Base-by-base conservation (phyloP, 2,329 filamentous ascomycete species). In the Sporothrix inflata region DNA sequence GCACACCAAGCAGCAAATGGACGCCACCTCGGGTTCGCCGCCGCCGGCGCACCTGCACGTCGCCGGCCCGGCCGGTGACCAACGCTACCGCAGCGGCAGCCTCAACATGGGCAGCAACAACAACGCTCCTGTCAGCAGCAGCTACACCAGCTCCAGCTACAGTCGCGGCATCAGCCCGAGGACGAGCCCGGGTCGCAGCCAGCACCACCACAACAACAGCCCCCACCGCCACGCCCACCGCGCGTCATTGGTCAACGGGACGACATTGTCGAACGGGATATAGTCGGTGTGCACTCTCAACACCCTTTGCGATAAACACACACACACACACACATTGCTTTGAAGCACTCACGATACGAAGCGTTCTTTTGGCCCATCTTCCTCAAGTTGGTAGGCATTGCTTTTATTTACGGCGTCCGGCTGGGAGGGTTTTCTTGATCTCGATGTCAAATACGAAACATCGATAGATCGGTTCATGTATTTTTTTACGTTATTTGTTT, bases 1-100 rank as follows among this genome's bases (percentile, higher is more conserved):
- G 71, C 88, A 91, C 81, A 91, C 89, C 74, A 89, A 89, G 83
- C 83, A 85, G 71, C 89, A 90, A 78, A 90, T 91, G 87, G 88
- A 91, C 74, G 83, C 83, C 8, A 84, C 84, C n/a, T 82, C 83
- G 14, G 82, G 84, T 4, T 83, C 84, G 12, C 83, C 85, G 1
- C 78, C 69, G 60, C 57, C 73, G 11, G 61, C 74, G 1, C 69
- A 74, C 51, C 53, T 75, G 8, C 70, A 47, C 24, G 73, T 73
- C 40, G 45, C 76, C 24, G 73, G 74, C 0, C 72, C 68, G 0
- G 38, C 69, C 63, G 70, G 69, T 21, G 14, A 63, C 12, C 38
- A 30, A 12, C 55, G 60, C 4, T 65, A 45, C 5, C 38, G 38
- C 19, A 45, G 60, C 12, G 60, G 60, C 21, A 65, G 60, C 12